Evolutionary conservation across 352 stramenopile genomes (phyloP).

Genomic region (Achlya hypogyna): DNA sequence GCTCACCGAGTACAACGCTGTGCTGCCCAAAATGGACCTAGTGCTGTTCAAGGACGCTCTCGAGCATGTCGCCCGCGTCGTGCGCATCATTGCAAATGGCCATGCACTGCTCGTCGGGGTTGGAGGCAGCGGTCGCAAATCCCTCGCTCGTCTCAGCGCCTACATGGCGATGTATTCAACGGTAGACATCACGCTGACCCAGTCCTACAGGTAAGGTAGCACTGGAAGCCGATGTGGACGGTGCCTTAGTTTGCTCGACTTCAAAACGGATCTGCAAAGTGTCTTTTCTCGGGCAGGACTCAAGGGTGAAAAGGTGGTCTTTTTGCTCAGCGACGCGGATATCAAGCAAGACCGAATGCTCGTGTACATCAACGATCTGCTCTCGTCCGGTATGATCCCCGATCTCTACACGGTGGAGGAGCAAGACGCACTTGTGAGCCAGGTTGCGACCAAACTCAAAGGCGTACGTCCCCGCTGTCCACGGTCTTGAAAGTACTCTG

Average conservation of each 20-base stretch:
- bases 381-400: conserved; percentile 87
- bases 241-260: conserved; percentile 60
- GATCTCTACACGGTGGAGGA: conserved; percentile 91
- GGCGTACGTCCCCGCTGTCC: conserved; percentile 25
- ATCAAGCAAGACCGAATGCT: conserved; percentile 95
- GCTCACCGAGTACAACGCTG: conserved; percentile 89
- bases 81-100: conserved; percentile 90
- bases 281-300: conserved; percentile 86
- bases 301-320: conserved; percentile 88
- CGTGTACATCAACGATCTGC: conserved; percentile 90
- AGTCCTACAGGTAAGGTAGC: conserved; percentile 54
- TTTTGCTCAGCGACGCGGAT: conserved; percentile 89
- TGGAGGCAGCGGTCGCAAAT: conserved; percentile 91
- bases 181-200: conserved; percentile 85
- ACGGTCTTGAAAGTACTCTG: conserved; percentile 21
- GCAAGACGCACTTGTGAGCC: conserved; percentile 83
- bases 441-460: conserved; percentile 80
- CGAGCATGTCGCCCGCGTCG: conserved; percentile 90
- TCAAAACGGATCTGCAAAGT: conserved; percentile 91
- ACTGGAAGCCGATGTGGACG: neutral
- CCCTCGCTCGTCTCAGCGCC: conserved; percentile 79
- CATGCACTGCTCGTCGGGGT: conserved; percentile 93
- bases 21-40: conserved; percentile 89
- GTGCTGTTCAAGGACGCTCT: conserved; percentile 95
- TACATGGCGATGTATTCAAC: conserved; percentile 88